Percentiles rank a stretch among this genome's conserved stretches.
Conservation (phyloP, 331 rosid genomes). For the Quercus lobata region DNA sequence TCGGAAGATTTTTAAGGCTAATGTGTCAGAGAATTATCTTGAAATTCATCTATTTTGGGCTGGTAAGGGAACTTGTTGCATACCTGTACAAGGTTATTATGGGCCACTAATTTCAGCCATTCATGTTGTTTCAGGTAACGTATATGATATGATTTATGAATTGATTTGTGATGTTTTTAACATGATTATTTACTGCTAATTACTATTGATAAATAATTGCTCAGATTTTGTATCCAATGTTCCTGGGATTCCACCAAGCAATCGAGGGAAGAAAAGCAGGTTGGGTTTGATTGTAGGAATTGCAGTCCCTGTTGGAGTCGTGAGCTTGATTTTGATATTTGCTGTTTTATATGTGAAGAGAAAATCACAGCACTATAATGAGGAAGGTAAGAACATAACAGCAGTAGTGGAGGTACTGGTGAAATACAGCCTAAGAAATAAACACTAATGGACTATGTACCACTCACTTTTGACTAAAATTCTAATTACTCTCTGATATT, state of each 20-base stretch:
- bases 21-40: slow-evolving; percentile 52
- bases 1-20: slow-evolving; percentile 25
- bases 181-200: not conserved
- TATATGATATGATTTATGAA: not conserved
- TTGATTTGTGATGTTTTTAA: not conserved
- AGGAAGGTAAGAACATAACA: slow-evolving; percentile 45
- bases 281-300: slow-evolving; percentile 52
- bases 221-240: slow-evolving; percentile 61
- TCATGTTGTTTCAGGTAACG: slow-evolving; percentile 62
- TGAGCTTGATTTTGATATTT: slow-evolving; percentile 28
- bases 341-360: slow-evolving; percentile 31
- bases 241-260: slow-evolving; percentile 41
- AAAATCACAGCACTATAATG: slow-evolving; percentile 16
- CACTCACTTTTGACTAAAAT: too few relatives aligned
- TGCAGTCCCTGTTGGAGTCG: slow-evolving; percentile 42
- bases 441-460: not conserved
- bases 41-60: slow-evolving; percentile 89
- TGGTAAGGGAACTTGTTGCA: slow-evolving; percentile 84
- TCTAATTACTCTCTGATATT: too few relatives aligned
- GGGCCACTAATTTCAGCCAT: slow-evolving; percentile 81
- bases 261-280: slow-evolving; percentile 17
- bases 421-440: too few relatives aligned
- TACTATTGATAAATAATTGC: not conserved
- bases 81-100: slow-evolving; percentile 55
- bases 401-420: too few relatives aligned